Evolutionary conservation across 1,139 yeast species (phyloP), one percentile per base, ranked within the genome.

Genomic region (Blastobotrys buckinghamii): DNA sequence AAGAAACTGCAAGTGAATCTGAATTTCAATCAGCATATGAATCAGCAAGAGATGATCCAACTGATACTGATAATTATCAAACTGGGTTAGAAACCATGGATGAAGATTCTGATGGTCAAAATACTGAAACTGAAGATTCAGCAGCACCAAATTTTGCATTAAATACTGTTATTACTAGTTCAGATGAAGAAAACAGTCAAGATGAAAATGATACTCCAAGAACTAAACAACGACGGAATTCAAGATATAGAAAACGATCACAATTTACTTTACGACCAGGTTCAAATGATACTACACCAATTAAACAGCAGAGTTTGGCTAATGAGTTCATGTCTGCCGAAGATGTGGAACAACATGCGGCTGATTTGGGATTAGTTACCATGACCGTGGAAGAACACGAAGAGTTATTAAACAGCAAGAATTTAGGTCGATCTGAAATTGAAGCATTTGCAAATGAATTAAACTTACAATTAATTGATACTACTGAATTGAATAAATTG

Each of bases 311-410:
- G 36, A 52, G 50, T 35, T 53, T 61, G 42, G 65, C 65, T 7
- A 48, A 58, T 20, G 67, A 64, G 51, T 60, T 61, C 15, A 51
- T 71, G 47, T 57, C 73, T 0, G 65, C 64, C 8, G 57, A 65
- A 2, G 75, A 75, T 33, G 65, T 78, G 20, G 75, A 74, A 51
- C 63, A 67, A 20, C 79, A 75, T 57, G 83, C 82, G 1, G 65
- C 70, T 26, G 71, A 71, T 17, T 73, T 78, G 53, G 73, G 76
- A 38, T 60, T 81, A 51, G 74, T 76, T 8, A 56, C 79, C n/a
- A 55, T 82, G 20, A 72, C 83, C 2, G 59, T 63, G 43, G 77
- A 72, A 1, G 76, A 76, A 51, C 78, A 72, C 50, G 72, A 74
- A 1, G 51, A 44, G 7, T 52, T 60, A 45, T 48, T 47, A n/a